phyloP scores from a whole-genome alignment of 2,329 filamentous ascomycete genomes.

The Sporothrix brasiliensis region DNA sequence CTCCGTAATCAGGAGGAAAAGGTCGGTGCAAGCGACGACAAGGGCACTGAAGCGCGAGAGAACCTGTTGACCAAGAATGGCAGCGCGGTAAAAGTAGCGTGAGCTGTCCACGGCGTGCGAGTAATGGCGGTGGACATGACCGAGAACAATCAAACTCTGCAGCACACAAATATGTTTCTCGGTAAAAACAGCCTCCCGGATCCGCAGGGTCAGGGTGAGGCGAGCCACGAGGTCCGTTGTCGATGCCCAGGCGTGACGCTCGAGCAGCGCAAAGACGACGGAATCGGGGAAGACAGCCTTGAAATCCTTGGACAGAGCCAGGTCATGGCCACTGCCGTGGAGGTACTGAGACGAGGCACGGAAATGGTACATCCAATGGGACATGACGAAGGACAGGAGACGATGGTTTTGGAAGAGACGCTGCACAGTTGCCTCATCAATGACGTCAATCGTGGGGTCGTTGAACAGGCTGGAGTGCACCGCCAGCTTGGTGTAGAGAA shows the following conservation, averaged over 20 bases:
- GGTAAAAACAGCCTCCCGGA: conserved; percentile 45
- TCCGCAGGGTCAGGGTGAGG: conserved; percentile 44
- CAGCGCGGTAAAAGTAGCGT: conserved; percentile 48
- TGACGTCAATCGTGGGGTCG: conserved; percentile 41
- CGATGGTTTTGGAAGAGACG: conserved; percentile 40
- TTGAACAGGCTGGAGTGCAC: conserved; percentile 36
- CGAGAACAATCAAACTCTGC: conserved; percentile 46
- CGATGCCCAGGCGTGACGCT: conserved; percentile 42
- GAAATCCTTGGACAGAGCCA: conserved; percentile 43
- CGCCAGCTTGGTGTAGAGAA: conserved; percentile 44
- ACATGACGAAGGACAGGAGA: conserved; percentile 44
- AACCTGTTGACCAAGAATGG: conserved; percentile 58
- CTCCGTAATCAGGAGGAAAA: conserved; percentile 45
- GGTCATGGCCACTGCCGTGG: conserved; percentile 34
- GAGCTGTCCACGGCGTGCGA: conserved; percentile 39
- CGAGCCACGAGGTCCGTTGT: conserved; percentile 39
- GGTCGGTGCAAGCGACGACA: conserved; percentile 44
- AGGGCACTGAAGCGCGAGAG: conserved; percentile 43
- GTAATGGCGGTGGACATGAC: conserved; percentile 41
- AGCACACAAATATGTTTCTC: conserved; percentile 44
- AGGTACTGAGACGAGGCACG: conserved; percentile 42
- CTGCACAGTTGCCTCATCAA: conserved; percentile 39
- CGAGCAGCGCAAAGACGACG: conserved; percentile 45
- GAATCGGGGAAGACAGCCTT: conserved; percentile 45
- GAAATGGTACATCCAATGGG: conserved; percentile 46